These are phyloP conservation scores for Thielaviopsis ethacetica DNA, from an alignment of 2,329 filamentous ascomycete genomes.

Conservation along the genomic window DNA sequence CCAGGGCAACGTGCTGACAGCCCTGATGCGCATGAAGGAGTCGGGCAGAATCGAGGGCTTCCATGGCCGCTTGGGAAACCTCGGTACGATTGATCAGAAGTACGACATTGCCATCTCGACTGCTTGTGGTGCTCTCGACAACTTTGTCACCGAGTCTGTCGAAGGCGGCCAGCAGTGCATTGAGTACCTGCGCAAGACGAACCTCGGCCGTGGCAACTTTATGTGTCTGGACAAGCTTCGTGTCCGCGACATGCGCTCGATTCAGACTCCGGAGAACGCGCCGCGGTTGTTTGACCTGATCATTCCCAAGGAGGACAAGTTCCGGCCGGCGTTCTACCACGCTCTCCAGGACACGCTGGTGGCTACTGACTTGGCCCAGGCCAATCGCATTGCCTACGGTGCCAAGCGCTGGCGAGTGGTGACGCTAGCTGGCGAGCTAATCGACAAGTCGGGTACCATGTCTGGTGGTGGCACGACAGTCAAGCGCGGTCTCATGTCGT, in stretches of 20 bases:
- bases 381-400: slow-evolving; percentile 91
- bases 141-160: slow-evolving; percentile 92
- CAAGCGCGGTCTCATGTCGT: slow-evolving; percentile 90
- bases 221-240: slow-evolving; percentile 85
- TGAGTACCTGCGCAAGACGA: slow-evolving; percentile 92
- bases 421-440: slow-evolving; percentile 84
- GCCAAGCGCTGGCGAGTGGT: slow-evolving; percentile 90
- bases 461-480: slow-evolving; percentile 86
- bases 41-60: slow-evolving; percentile 95
- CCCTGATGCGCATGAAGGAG: slow-evolving; percentile 86
- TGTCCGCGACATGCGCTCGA: slow-evolving; percentile 56
- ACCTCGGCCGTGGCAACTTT: slow-evolving; percentile 90
- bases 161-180: slow-evolving; percentile 97
- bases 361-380: slow-evolving; percentile 82
- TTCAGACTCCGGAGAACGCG: slow-evolving; percentile 81
- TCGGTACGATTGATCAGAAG: slow-evolving; percentile 82
- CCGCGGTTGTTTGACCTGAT: slow-evolving; percentile 88
- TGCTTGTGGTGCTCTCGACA: slow-evolving; percentile 78
- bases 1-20: slow-evolving; percentile 79
- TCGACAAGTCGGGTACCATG: slow-evolving; percentile 98
- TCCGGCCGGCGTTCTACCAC: slow-evolving; percentile 84
- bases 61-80: slow-evolving; percentile 83
- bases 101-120: slow-evolving; percentile 98
- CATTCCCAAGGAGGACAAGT: slow-evolving; percentile 72
- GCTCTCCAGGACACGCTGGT: slow-evolving; percentile 91